Base-by-base conservation (phyloP, 2,329 filamentous ascomycete species). In the Alternaria panax region DNA sequence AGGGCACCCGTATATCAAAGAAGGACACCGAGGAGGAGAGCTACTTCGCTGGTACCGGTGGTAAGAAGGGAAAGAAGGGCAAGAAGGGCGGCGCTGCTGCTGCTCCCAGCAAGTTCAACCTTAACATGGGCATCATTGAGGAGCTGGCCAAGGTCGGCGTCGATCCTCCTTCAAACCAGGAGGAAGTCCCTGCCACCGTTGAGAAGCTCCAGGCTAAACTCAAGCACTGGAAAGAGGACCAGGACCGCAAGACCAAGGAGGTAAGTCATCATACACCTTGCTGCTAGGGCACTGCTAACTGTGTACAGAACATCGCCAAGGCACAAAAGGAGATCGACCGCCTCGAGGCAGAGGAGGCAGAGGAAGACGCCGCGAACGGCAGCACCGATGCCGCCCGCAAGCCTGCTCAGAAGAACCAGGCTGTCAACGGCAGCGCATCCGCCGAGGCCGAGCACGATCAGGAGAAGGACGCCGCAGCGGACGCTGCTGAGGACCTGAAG, bases 171-270 rank as follows among this genome's bases (percentile, higher is more conserved):
- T 92, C 94, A 86, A 91, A 88, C 80, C 88, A 92, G 74, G 85
- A 88, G 55, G 94, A 97, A 72, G 89, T 98, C 14, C 88, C 93
- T 25, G 83, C 84, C 60, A 87, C 91, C 14, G 83, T 92, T 46
- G 93, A 97, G 84, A 94, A 97, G 84, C 87, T 98, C 72, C 93
- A 94, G 81, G 91, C 88, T 75, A 98, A 98, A 87, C 85, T 98
- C 52, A 88, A 88, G 28, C 85, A 90, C 80, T 99, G 94, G 93
- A 97, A 96, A 85, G 84, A 87, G 52, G 91, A 97, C 81, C 95
- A 98, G 84, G 87, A 90, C 58, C 85, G 87, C 66, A 92, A 97
- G 85, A 99, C 95, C 20, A 87, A 95, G 78, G 90, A 92, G 83
- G 95, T 97, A 82, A 84, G 90, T 81, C 67, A 43, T 16, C 22